Evolutionary conservation across 2,329 filamentous ascomycete species (phyloP).

Genomic region (Exophiala oligosperma): DNA sequence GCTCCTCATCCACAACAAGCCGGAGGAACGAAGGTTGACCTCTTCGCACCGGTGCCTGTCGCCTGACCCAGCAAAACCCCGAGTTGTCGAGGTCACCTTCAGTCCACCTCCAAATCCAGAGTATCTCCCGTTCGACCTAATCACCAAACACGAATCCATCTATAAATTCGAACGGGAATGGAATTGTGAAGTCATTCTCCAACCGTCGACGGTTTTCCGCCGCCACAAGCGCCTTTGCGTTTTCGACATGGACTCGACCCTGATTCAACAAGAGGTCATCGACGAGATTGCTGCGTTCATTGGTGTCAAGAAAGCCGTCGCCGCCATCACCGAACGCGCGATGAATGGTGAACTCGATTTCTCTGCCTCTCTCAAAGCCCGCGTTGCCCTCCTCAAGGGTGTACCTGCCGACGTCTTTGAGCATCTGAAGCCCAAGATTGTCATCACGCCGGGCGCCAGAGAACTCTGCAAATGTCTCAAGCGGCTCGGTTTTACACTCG

Average conservation of each 20-base stretch:
- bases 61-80: conserved; percentile 37
- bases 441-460: conserved; percentile 77
- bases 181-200: conserved; percentile 82
- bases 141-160: conserved; percentile 78
- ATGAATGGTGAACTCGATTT: conserved; percentile 98
- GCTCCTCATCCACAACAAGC: conserved; percentile 36
- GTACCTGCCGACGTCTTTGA: conserved; percentile 78
- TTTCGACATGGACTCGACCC: conserved; percentile 98
- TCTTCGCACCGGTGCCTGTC: conserved; percentile 52
- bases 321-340: conserved; percentile 83
- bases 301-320: conserved; percentile 78
- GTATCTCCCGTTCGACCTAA: conserved; percentile 59
- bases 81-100: conserved; percentile 55
- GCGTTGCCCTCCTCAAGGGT: conserved; percentile 78
- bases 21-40: conserved; percentile 47
- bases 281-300: conserved; percentile 87
- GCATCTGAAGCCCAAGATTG: conserved; percentile 70
- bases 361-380: conserved; percentile 74
- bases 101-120: conserved; percentile 50
- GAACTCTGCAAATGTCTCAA: conserved; percentile 74
- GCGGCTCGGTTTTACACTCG: conserved; percentile 78
- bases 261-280: conserved; percentile 97
- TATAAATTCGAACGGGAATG: conserved; percentile 84
- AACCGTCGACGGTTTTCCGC: conserved; percentile 71
- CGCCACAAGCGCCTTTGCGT: conserved; percentile 83